Conservation (phyloP, 2,329 filamentous ascomycete species). For the Cladosporium cucumerinum region DNA sequence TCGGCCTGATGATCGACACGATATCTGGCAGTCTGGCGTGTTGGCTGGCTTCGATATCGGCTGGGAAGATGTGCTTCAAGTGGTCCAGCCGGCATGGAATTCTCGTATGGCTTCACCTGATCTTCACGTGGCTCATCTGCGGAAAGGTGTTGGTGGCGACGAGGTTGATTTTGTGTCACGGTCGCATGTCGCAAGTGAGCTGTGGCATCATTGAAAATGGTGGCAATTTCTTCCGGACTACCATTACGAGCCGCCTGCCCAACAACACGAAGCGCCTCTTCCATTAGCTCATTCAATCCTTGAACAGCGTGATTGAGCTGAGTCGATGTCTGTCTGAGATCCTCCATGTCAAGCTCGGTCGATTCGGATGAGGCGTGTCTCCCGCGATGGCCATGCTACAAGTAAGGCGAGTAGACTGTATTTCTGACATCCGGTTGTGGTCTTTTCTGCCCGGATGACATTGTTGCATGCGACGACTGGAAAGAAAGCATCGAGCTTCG, state of each 20-base stretch:
- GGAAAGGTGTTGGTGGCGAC: neutral
- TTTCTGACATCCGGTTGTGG: neutral
- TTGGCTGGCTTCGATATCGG: neutral
- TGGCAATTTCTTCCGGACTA: slow-evolving; percentile 38
- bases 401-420: slow-evolving; percentile 3
- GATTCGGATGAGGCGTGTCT: neutral
- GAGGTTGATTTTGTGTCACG: slow-evolving; percentile 17
- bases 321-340: slow-evolving; percentile 8
- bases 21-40: neutral
- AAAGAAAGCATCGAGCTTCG: neutral
- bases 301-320: slow-evolving; percentile 34
- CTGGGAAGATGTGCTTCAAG: neutral
- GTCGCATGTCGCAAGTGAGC: slow-evolving; percentile 35
- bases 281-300: slow-evolving; percentile 42
- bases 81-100: neutral
- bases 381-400: neutral
- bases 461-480: neutral
- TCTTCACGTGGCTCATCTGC: neutral
- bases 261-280: slow-evolving; percentile 40
- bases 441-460: slow-evolving; percentile 6
- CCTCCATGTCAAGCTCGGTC: slow-evolving; percentile 1
- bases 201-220: slow-evolving; percentile 40
- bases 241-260: slow-evolving; percentile 33
- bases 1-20: neutral
- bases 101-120: neutral